phyloP scores from a whole-genome alignment of 805 yeast species.

The Nakazawaea wickerhamii region DNA sequence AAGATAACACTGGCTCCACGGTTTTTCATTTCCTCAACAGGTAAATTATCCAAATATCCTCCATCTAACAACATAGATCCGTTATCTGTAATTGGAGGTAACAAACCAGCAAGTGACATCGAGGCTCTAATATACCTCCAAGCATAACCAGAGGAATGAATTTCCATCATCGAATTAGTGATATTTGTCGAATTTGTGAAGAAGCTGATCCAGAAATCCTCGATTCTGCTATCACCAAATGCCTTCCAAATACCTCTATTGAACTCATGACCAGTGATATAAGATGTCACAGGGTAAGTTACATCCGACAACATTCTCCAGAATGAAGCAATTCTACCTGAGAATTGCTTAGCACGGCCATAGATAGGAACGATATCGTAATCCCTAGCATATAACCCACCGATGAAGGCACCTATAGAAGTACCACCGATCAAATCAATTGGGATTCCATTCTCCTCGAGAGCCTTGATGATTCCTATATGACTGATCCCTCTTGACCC shows the following conservation, averaged over 20 bases:
- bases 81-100: constrained; percentile 83
- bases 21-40: constrained; percentile 87
- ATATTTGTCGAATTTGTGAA: constrained; percentile 92
- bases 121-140: constrained; percentile 96
- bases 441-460: constrained; percentile 90
- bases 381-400: constrained; percentile 91
- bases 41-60: constrained; percentile 90
- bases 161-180: constrained; percentile 92
- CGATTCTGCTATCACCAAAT: constrained; percentile 87
- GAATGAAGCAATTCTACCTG: constrained; percentile 71
- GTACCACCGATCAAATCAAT: constrained; percentile 95
- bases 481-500: constrained; percentile 96
- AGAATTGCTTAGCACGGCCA: constrained; percentile 83
- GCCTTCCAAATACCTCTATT: constrained; percentile 97
- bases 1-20: constrained; percentile 82
- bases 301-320: constrained; percentile 85
- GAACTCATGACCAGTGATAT: constrained; percentile 95
- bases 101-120: constrained; percentile 90
- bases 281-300: constrained; percentile 90
- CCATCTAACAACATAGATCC: constrained; percentile 96
- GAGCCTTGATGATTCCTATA: constrained; percentile 82
- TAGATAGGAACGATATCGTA: constrained; percentile 87
- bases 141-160: constrained; percentile 86
- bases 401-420: constrained; percentile 92
- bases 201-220: constrained; percentile 90